phyloP scores from a whole-genome alignment of 2,329 filamentous ascomycete species.

The Neofusicoccum sp. region DNA sequence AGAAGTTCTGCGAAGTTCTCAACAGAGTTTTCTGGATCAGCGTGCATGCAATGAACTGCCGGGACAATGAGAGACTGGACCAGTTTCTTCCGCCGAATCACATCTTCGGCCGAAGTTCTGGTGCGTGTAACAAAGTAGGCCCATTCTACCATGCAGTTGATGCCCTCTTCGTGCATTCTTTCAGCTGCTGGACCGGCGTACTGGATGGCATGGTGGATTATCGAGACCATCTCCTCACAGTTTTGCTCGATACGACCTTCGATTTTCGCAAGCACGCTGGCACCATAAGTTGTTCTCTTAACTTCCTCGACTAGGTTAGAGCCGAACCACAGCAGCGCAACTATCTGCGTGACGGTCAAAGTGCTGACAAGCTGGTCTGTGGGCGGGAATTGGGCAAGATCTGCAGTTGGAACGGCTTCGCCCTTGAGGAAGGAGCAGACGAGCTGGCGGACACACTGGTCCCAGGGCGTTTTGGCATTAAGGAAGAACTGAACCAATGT shows the following conservation, averaged over 20 bases:
- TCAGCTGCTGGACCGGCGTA: not conserved
- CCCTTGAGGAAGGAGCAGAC: conserved; percentile 56
- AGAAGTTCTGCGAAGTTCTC: conserved; percentile 66
- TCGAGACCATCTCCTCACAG: conserved; percentile 3
- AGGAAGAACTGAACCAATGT: conserved; percentile 74
- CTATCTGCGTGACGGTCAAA: conserved; percentile 52
- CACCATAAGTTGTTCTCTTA: conserved; percentile 5
- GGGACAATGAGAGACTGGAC: conserved; percentile 17
- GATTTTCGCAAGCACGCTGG: not conserved
- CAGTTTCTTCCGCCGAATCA: conserved; percentile 3
- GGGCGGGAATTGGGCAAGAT: conserved; percentile 45
- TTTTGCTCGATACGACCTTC: conserved; percentile 10
- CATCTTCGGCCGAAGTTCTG: not conserved
- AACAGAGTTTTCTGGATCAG: conserved; percentile 49
- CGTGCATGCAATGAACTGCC: conserved; percentile 28
- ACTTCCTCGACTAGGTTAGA: conserved; percentile 64
- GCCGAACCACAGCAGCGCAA: conserved; percentile 64
- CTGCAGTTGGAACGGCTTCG: conserved; percentile 48
- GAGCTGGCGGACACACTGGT: conserved; percentile 63
- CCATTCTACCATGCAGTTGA: conserved; percentile 16
- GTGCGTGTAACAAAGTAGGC: conserved; percentile 16
- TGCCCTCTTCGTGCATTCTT: conserved; percentile 11
- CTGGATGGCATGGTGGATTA: not conserved
- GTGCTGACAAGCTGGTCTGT: conserved; percentile 47
- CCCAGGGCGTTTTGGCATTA: conserved; percentile 67